A percentile compares a stretch with the other conserved stretches of the same genome.
Evolutionary conservation across 148 eudicot genomes (phyloP).

Genomic region (Silene latifolia): DNA sequence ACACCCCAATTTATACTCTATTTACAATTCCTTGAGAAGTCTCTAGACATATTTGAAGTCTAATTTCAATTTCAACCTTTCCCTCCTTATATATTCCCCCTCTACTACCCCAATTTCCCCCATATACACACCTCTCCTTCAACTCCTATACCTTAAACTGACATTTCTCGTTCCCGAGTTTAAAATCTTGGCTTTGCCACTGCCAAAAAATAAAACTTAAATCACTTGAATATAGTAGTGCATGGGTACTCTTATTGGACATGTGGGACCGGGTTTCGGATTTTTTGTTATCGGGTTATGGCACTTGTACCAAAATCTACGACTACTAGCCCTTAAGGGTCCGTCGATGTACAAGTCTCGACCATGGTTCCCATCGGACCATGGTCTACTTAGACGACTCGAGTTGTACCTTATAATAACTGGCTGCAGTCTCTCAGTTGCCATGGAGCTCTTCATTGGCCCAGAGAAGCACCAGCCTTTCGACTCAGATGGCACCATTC

Average conservation of each 20-base stretch:
- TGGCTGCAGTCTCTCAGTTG: conserved; percentile 39
- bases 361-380: conserved; percentile 63
- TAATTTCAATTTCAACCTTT: neutral
- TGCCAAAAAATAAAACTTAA: neutral
- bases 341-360: conserved; percentile 39
- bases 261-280: conserved; percentile 73
- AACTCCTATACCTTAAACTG: neutral
- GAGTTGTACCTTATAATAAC: conserved; percentile 73
- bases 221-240: no score
- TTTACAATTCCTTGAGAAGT: conserved; percentile 6
- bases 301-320: conserved; percentile 68
- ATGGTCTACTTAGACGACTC: conserved; percentile 32
- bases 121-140: neutral
- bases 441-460: conserved; percentile 77
- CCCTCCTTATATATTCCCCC: neutral
- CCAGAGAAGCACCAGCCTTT: conserved; percentile 70
- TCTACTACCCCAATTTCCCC: neutral
- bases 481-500: conserved; percentile 70
- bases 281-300: conserved; percentile 64
- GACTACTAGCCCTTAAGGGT: conserved; percentile 36
- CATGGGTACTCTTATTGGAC: conserved; percentile 74
- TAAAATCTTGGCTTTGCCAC: neutral
- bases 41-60: conserved; percentile 30
- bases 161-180: no score
- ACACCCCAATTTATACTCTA: neutral